Conservation (phyloP, 202 grass and related monocot genomes). For the Eragrostis tef region DNA sequence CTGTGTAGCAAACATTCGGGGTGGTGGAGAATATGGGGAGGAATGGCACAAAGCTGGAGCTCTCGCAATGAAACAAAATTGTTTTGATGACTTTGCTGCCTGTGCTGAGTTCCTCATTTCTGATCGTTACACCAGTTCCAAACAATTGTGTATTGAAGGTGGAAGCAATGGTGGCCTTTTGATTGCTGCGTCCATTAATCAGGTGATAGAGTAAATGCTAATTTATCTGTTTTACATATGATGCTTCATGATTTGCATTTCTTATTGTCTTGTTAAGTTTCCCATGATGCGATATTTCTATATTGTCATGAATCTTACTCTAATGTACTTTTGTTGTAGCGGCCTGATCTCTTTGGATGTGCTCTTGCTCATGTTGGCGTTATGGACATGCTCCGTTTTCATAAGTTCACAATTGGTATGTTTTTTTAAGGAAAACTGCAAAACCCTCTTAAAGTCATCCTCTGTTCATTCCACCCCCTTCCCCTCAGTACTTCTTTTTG, state of each 20-base stretch:
- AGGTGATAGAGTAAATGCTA: constrained; percentile 51
- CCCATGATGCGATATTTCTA: background rate
- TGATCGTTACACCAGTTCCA: constrained; percentile 68
- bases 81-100: constrained; percentile 91
- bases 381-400: constrained; percentile 99
- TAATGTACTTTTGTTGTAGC: constrained; percentile 47
- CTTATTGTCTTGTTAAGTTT: too few species aligned
- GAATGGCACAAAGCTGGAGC: constrained; percentile 98
- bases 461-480: background rate
- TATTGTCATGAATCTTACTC: constrained; percentile 30
- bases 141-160: constrained; percentile 84
- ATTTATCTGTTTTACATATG: constrained; percentile 26
- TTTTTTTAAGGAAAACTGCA: background rate
- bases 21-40: constrained; percentile 97
- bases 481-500: background rate
- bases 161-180: constrained; percentile 95
- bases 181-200: constrained; percentile 87
- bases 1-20: constrained; percentile 90
- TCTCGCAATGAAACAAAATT: constrained; percentile 87
- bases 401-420: constrained; percentile 95
- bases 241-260: too few species aligned
- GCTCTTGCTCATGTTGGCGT: constrained; percentile 95
- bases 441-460: background rate
- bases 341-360: constrained; percentile 95
- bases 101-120: constrained; percentile 78